Evolutionary conservation across 108 stramenopile species (phyloP).

Genomic region (Pseudonitzschia delicatissima): DNA sequence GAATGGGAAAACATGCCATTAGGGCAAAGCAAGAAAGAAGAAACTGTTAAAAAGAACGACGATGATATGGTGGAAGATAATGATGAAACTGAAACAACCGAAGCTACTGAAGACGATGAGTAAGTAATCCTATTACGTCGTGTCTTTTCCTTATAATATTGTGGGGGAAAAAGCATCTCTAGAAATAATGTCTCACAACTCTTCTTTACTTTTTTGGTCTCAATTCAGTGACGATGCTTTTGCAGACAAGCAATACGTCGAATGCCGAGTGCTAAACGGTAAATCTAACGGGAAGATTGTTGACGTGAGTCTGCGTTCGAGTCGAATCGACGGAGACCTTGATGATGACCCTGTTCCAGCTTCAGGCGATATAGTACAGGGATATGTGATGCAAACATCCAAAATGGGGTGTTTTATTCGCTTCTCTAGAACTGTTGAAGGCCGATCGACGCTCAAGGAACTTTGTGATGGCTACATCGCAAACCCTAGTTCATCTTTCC

Average conservation of each 20-base stretch:
- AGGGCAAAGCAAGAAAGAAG: slow-evolving; percentile 14
- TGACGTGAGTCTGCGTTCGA: slow-evolving; percentile 72
- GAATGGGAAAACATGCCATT: slow-evolving; percentile 90
- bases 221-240: slow-evolving; percentile 23
- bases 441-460: slow-evolving; percentile 86
- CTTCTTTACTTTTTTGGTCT: slow-evolving; percentile 14
- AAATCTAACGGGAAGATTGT: slow-evolving; percentile 39
- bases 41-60: slow-evolving; percentile 5
- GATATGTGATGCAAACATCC: slow-evolving; percentile 82
- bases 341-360: slow-evolving; percentile 71
- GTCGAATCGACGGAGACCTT: slow-evolving; percentile 67
- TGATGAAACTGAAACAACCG: slow-evolving; percentile 24
- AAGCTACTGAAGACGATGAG: slow-evolving; percentile 17
- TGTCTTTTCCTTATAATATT: no score
- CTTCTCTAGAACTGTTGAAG: slow-evolving; percentile 72
- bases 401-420: slow-evolving; percentile 94
- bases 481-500: slow-evolving; percentile 76
- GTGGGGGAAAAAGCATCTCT: no score
- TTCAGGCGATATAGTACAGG: slow-evolving; percentile 71
- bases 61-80: slow-evolving; percentile 38
- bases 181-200: no score
- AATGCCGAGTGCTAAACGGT: slow-evolving; percentile 60
- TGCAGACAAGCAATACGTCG: slow-evolving; percentile 55
- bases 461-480: slow-evolving; percentile 85
- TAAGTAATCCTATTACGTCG: background rate